Evolutionary conservation across 2,329 filamentous ascomycete species (phyloP).

Genomic region (Graphiopsis chlorocephala): DNA sequence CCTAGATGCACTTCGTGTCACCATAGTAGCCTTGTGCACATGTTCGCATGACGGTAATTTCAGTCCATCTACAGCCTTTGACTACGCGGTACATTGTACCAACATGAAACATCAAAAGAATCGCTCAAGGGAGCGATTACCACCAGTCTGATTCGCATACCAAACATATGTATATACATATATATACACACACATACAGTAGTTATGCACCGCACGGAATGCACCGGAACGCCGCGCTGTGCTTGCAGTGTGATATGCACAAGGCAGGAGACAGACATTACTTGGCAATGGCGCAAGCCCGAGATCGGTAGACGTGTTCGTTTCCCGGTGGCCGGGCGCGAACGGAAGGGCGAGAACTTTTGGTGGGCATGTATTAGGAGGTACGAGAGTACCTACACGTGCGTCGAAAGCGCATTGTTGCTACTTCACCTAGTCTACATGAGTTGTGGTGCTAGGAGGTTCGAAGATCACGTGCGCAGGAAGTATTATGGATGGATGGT

Average conservation of each 20-base stretch:
- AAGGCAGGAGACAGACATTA: neutral
- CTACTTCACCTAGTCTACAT: neutral
- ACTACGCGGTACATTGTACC: no score
- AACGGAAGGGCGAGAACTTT: neutral
- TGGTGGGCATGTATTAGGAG: neutral
- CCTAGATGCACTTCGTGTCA: no score
- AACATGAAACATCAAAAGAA: no score
- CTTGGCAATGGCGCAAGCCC: neutral
- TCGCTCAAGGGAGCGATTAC: neutral
- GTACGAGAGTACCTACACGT: neutral
- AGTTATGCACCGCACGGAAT: neutral
- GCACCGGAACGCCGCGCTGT: neutral
- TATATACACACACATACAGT: neutral
- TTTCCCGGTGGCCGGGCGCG: conserved; percentile 5
- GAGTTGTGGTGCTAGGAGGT: neutral
- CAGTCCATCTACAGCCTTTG: no score
- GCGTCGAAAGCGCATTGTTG: neutral
- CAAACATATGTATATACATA: neutral
- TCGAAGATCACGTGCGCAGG: neutral
- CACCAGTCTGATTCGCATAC: no score
- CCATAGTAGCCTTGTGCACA: no score
- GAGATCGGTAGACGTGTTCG: conserved; percentile 3
- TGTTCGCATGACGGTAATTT: no score
- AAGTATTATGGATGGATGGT: neutral
- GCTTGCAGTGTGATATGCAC: neutral